Percentiles rank a stretch among this genome's conserved stretches.
Evolutionary conservation across 2,329 filamentous ascomycete genomes (phyloP).

Genomic region (Fragosphaeria purpurea): DNA sequence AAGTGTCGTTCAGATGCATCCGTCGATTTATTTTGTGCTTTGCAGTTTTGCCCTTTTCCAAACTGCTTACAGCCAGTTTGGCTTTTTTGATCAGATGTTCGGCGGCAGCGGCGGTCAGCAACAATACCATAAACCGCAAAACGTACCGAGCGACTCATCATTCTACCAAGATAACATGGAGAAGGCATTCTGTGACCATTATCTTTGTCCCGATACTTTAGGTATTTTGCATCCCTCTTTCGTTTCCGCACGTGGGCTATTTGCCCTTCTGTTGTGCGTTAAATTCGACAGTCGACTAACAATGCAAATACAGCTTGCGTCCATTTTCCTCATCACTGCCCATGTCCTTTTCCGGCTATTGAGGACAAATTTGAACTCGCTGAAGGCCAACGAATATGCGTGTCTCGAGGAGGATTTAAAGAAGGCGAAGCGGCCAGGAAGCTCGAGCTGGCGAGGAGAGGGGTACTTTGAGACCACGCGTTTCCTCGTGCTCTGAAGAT

Average conservation of each 20-base stretch:
- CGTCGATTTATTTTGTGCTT: conserved; percentile 18
- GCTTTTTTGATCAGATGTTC: conserved; percentile 99
- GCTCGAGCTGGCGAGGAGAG: conserved; percentile 71
- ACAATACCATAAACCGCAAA: conserved; percentile 54
- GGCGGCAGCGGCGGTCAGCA: conserved; percentile 46
- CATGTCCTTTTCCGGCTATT: conserved; percentile 68
- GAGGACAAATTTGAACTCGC: conserved; percentile 70
- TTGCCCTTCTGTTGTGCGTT: background rate
- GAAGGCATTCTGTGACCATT: conserved; percentile 77
- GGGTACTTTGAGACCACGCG: conserved; percentile 44
- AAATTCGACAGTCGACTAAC: no score
- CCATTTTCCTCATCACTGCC: conserved; percentile 93
- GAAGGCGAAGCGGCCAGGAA: conserved; percentile 62
- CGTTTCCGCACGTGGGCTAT: background rate
- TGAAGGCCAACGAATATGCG: conserved; percentile 63
- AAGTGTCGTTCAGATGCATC: no score
- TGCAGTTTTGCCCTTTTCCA: conserved; percentile 50
- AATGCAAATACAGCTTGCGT: conserved; percentile 60
- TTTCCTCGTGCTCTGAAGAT: no score
- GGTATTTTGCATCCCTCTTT: conserved; percentile 20
- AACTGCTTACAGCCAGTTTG: conserved; percentile 68
- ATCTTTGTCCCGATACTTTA: conserved; percentile 88
- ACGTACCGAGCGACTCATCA: conserved; percentile 72
- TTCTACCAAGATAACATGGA: conserved; percentile 50
- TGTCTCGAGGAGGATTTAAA: conserved; percentile 66